phyloP scores from a whole-genome alignment of 495 filamentous ascomycete genomes.

The Ramalina peruviana region DNA sequence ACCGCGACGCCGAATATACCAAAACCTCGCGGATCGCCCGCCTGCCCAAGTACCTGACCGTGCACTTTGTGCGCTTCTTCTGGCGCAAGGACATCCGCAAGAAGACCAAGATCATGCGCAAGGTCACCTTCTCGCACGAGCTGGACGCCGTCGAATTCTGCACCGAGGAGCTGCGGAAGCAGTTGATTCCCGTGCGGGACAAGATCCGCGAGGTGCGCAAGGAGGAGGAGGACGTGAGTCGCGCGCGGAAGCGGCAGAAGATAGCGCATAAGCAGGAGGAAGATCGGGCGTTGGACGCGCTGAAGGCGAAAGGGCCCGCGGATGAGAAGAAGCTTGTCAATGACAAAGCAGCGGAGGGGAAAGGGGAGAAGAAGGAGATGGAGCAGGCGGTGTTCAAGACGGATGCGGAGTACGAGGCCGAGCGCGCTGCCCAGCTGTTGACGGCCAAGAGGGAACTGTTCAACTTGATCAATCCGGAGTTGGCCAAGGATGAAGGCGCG shows the following conservation, averaged over 20 bases:
- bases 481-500: slow-evolving; percentile 61
- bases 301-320: slow-evolving; percentile 37
- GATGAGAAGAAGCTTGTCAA: slow-evolving; percentile 36
- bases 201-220: slow-evolving; percentile 92
- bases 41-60: slow-evolving; percentile 85
- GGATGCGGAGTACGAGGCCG: slow-evolving; percentile 80
- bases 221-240: slow-evolving; percentile 80
- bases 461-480: slow-evolving; percentile 52
- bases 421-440: slow-evolving; percentile 57
- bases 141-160: slow-evolving; percentile 92
- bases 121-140: slow-evolving; percentile 89
- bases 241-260: slow-evolving; percentile 78
- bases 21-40: slow-evolving; percentile 80
- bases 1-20: slow-evolving; percentile 67
- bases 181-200: slow-evolving; percentile 79
- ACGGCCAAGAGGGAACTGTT: slow-evolving; percentile 74
- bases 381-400: slow-evolving; percentile 69
- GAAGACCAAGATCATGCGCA: slow-evolving; percentile 99
- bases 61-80: slow-evolving; percentile 96
- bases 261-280: slow-evolving; percentile 49
- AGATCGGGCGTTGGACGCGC: slow-evolving; percentile 28
- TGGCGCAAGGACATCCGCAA: slow-evolving; percentile 91
- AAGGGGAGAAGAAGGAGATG: slow-evolving; percentile 52
- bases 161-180: slow-evolving; percentile 70
- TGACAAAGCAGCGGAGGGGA: slow-evolving; percentile 39